Evolutionary conservation across 78 protist species (phyloP), one percentile per base, ranked within the genome.

Genomic region (Chrysochromulina parva): DNA sequence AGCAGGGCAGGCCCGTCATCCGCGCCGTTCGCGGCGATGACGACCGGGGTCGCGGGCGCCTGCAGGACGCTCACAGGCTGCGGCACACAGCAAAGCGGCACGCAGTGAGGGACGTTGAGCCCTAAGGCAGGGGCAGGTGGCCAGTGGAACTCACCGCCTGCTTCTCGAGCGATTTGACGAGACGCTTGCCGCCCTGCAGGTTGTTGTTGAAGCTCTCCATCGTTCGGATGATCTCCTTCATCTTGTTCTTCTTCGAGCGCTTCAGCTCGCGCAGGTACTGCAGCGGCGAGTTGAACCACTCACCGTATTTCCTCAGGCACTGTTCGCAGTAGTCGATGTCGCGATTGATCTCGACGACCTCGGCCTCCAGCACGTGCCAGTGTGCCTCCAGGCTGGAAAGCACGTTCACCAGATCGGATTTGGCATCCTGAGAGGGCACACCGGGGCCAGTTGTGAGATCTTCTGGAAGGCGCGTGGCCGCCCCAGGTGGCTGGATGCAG

Each of bases 121-220:
- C 7, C 7, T 7, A 58, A 58, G 24, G 13, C 62, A 58, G 7
- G 7, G 62, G 7, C 62, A 58, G 13, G 62, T 58, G 62, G 24
- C 62, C 62, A 58, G 62, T 7, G 19, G 52, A 73, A 69, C 69
- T 19, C 58, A 88, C 91, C 54, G 91, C 20, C 28, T 88, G 84
- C 28, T 62, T 55, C 50, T 92, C 92, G 2, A 89, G 62, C 17
- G 87, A 38, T 67, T 84, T 80, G 47, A 78, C 89, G 47, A 89
- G 69, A 24, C 81, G 59, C 38, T 86, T 78, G 22, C 91, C 89
- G 9, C 87, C 88, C 11, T 66, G 57, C 16, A 93, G 74, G 53
- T 93, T 93, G 3, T 58, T 76, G 76, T 93, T 93, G 84, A 93
- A 93, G 10, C 90, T 20, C 58, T 93, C 94, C 94, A 93, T 93